Conservation (phyloP, 495 filamentous ascomycete genomes). For the Annulohypoxylon moriforme region DNA sequence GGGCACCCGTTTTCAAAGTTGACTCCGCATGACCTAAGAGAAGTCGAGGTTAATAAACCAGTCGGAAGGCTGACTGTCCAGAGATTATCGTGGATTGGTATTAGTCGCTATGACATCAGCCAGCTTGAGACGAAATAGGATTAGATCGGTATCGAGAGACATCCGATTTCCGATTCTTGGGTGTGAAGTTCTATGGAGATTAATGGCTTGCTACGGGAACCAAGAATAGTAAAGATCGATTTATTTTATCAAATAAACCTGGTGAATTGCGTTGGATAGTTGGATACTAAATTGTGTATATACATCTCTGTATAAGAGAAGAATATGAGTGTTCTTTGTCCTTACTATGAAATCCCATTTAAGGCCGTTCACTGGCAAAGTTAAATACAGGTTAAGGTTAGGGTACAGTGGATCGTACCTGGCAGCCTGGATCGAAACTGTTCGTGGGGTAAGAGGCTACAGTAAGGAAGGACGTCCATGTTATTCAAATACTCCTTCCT, state of each 20-base stretch:
- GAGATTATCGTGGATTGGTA: background rate
- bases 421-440: background rate
- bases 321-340: background rate
- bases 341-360: background rate
- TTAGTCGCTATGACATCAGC: slow-evolving; percentile 34
- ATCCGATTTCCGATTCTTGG: slow-evolving; percentile 17
- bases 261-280: background rate
- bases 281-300: too few species aligned
- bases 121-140: slow-evolving; percentile 24
- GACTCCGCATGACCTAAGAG: slow-evolving; percentile 29
- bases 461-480: background rate
- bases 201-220: background rate
- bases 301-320: background rate
- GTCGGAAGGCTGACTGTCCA: slow-evolving; percentile 2
- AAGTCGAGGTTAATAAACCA: slow-evolving; percentile 11
- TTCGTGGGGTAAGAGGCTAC: background rate
- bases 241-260: background rate
- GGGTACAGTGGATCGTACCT: background rate
- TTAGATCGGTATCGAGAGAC: background rate
- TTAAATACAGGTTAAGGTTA: background rate
- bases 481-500: background rate
- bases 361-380: background rate
- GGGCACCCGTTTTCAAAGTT: slow-evolving; percentile 2
- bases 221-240: background rate
- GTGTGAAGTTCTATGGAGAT: background rate